Conservation (phyloP, 306 rosid genomes). For the Fragaria nilgerrensis region DNA sequence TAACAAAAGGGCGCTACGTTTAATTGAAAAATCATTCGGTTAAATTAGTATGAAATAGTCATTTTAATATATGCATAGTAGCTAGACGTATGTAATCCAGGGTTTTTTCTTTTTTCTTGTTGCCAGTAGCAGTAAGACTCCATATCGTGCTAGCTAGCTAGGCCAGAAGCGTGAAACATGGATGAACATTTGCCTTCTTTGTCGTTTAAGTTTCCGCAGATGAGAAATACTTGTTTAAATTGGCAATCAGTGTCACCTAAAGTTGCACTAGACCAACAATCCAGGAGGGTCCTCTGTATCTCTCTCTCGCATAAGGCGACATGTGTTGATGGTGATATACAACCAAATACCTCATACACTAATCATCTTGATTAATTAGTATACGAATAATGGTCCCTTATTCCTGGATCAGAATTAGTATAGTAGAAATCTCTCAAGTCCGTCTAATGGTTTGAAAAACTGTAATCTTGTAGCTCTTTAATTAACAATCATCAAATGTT, state of each 20-base stretch:
- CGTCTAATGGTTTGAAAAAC: neutral
- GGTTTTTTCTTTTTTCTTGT: too few relatives aligned
- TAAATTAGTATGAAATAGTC: too few relatives aligned
- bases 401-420: neutral
- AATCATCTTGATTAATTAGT: neutral
- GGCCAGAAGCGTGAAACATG: constrained; percentile 1
- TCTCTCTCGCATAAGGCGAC: neutral
- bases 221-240: neutral
- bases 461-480: neutral
- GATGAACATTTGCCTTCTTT: constrained; percentile 10
- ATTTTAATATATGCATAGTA: too few relatives aligned
- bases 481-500: neutral
- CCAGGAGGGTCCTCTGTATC: neutral
- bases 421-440: neutral
- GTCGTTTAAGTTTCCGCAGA: neutral
- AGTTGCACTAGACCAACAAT: constrained; percentile 4
- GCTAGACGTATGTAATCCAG: too few relatives aligned
- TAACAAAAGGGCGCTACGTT: neutral
- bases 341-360: constrained; percentile 12
- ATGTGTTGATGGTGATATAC: constrained; percentile 12
- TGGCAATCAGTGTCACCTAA: neutral
- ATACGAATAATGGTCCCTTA: neutral
- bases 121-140: neutral
- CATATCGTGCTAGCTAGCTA: neutral
- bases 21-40: neutral